Evolutionary conservation across 148 eudicot species (phyloP).

Genomic region (Chenopodium formosanum): DNA sequence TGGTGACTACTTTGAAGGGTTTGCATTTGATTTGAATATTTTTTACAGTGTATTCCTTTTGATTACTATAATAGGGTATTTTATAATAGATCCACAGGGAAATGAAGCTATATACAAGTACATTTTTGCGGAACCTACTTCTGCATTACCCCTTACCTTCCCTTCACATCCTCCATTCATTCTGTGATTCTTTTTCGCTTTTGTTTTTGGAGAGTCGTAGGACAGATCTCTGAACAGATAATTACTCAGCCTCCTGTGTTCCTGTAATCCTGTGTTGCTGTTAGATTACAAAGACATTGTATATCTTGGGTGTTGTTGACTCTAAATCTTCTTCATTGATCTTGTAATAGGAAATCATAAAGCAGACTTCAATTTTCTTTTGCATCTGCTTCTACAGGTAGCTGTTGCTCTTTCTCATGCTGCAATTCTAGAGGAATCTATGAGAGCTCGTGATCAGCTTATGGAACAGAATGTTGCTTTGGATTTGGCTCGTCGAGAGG

Average conservation of each 20-base stretch:
- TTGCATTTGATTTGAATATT: background rate
- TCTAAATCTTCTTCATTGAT: conserved; percentile 7
- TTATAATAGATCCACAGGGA: background rate
- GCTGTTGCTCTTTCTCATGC: conserved; percentile 95
- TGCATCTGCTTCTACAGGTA: conserved; percentile 39
- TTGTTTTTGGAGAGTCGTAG: background rate
- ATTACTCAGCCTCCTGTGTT: background rate
- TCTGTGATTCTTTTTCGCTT: background rate
- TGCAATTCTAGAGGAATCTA: conserved; percentile 81
- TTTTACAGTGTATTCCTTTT: background rate
- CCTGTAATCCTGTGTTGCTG: background rate
- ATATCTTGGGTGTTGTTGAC: background rate
- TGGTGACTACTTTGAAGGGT: background rate
- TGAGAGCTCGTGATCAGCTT: conserved; percentile 73
- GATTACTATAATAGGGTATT: background rate
- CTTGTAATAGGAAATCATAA: background rate
- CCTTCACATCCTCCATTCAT: background rate
- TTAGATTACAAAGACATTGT: no score
- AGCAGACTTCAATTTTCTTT: background rate
- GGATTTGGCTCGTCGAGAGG: conserved; percentile 68
- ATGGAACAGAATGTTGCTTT: conserved; percentile 76
- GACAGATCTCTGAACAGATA: background rate
- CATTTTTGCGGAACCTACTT: background rate
- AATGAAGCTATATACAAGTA: background rate
- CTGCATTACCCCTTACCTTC: background rate